A percentile compares a stretch with the other conserved stretches of the same genome.
phyloP scores from a whole-genome alignment of 2,329 filamentous ascomycete genomes.

The Diaporthe citri region DNA sequence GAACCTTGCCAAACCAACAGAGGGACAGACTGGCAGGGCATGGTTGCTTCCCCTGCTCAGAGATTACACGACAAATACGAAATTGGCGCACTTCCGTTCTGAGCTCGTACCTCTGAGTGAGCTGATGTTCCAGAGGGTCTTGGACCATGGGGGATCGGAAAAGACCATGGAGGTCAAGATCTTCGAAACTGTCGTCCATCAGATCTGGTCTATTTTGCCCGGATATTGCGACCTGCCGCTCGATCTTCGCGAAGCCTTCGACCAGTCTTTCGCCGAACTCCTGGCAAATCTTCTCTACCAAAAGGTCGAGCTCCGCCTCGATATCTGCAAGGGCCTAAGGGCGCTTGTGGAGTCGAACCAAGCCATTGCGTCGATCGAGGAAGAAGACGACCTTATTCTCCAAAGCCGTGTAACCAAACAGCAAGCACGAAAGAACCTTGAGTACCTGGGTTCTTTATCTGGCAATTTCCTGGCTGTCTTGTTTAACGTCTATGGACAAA shows the following conservation, averaged over 20 bases:
- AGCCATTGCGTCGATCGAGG: constrained; percentile 78
- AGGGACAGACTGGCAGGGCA: constrained; percentile 85
- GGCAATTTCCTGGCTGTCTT: constrained; percentile 93
- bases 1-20: constrained; percentile 83
- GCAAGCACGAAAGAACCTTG: constrained; percentile 82
- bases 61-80: constrained; percentile 90
- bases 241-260: constrained; percentile 81
- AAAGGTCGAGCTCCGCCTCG: constrained; percentile 86
- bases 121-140: constrained; percentile 86
- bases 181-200: constrained; percentile 94
- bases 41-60: constrained; percentile 95
- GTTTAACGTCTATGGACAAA: constrained; percentile 99
- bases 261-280: constrained; percentile 90
- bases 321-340: constrained; percentile 89
- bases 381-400: constrained; percentile 79
- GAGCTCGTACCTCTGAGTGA: constrained; percentile 93
- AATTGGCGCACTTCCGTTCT: constrained; percentile 84
- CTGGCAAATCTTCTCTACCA: constrained; percentile 93
- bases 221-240: constrained; percentile 95
- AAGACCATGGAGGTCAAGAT: constrained; percentile 98
- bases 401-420: constrained; percentile 83
- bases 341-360: constrained; percentile 93
- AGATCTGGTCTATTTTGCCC: constrained; percentile 93
- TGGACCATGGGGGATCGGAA: constrained; percentile 83
- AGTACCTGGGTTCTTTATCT: constrained; percentile 83